Evolutionary conservation across 2,329 filamentous ascomycete species (phyloP).

Genomic region (Myrmaecium sp.): DNA sequence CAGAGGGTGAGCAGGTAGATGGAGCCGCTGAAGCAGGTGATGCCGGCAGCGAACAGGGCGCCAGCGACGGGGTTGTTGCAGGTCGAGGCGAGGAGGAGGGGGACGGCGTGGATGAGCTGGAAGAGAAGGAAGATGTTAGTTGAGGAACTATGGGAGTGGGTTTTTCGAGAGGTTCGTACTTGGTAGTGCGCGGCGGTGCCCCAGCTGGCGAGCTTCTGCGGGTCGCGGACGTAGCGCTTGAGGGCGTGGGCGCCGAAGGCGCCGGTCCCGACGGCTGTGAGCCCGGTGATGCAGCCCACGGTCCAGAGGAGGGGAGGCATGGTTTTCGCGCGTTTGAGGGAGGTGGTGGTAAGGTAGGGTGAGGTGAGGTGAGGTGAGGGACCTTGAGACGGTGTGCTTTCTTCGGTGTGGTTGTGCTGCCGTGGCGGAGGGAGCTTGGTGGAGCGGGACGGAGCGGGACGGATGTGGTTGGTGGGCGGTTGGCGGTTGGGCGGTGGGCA

Average conservation of each 20-base stretch:
- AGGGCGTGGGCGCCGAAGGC: conserved; percentile 54
- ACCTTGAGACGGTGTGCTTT: too few species aligned
- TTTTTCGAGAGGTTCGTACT: conserved; percentile 19
- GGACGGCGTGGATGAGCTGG: conserved; percentile 45
- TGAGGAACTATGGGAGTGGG: neutral
- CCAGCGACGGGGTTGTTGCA: conserved; percentile 41
- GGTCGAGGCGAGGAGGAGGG: conserved; percentile 39
- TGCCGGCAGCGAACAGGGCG: conserved; percentile 44
- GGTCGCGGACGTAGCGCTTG: conserved; percentile 43
- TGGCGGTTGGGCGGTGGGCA: too few species aligned
- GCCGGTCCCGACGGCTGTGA: conserved; percentile 41
- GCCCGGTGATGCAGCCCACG: conserved; percentile 45
- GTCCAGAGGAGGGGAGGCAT: conserved; percentile 37
- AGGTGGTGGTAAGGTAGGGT: too few species aligned
- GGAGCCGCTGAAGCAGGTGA: conserved; percentile 49
- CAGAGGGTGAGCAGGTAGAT: conserved; percentile 49
- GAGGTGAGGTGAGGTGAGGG: too few species aligned
- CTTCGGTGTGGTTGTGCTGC: too few species aligned
- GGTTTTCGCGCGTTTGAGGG: too few species aligned
- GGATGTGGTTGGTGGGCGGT: too few species aligned
- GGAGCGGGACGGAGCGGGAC: too few species aligned
- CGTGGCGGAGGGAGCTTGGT: too few species aligned
- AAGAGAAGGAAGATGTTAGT: conserved; percentile 1
- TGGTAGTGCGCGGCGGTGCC: conserved; percentile 51
- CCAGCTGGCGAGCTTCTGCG: conserved; percentile 42